These are phyloP conservation scores for Verruconis gallopava DNA, from an alignment of 2,329 filamentous ascomycete species.

Conservation along the genomic window DNA sequence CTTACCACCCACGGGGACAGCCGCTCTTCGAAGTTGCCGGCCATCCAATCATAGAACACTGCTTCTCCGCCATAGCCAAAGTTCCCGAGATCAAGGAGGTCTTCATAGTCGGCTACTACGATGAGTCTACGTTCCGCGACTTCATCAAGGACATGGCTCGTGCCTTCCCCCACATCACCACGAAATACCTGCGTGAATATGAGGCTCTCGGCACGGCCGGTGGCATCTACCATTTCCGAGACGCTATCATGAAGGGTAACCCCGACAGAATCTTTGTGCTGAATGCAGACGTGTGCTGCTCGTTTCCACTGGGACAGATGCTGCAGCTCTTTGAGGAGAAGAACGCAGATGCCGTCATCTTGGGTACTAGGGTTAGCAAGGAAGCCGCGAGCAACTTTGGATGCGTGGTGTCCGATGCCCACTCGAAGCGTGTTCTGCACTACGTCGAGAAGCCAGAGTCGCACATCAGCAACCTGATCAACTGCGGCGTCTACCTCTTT, in stretches of 20 bases:
- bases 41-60: slow-evolving; percentile 97
- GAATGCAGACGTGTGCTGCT: slow-evolving; percentile 98
- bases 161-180: slow-evolving; percentile 75
- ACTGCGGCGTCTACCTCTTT: slow-evolving; percentile 98
- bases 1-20: too few relatives aligned
- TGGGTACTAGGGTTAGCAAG: slow-evolving; percentile 74
- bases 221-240: slow-evolving; percentile 96
- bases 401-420: slow-evolving; percentile 88
- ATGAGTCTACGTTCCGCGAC: slow-evolving; percentile 91
- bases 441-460: slow-evolving; percentile 99
- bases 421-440: slow-evolving; percentile 90
- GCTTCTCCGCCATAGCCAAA: slow-evolving; percentile 80
- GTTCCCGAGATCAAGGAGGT: slow-evolving; percentile 91
- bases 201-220: slow-evolving; percentile 90
- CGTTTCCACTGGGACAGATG: slow-evolving; percentile 93
- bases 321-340: slow-evolving; percentile 86
- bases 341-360: slow-evolving; percentile 90
- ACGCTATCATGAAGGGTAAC: slow-evolving; percentile 91
- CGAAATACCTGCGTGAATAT: slow-evolving; percentile 96
- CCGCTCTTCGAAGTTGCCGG: slow-evolving; percentile 97
- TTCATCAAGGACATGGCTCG: slow-evolving; percentile 86
- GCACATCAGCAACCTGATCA: slow-evolving; percentile 96
- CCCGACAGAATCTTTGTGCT: slow-evolving; percentile 94
- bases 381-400: slow-evolving; percentile 93
- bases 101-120: slow-evolving; percentile 97